Conservation (phyloP, 768 basidiomycete species). For the Asterophora lycoperdoides region DNA sequence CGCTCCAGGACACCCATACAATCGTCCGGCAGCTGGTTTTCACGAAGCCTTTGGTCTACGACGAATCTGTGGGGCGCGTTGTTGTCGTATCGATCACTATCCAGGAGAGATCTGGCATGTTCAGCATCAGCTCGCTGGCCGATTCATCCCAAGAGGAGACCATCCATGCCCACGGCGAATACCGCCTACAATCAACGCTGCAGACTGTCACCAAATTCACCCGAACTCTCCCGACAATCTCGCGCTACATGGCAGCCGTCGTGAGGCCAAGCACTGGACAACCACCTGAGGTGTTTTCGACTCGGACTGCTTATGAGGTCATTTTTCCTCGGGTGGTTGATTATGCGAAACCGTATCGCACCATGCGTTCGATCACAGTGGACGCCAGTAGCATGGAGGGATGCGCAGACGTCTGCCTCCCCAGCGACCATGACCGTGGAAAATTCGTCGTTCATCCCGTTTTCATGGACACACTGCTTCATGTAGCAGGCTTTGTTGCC, state of each 20-base stretch:
- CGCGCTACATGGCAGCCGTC: slow-evolving; percentile 30
- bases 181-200: slow-evolving; percentile 30
- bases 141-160: slow-evolving; percentile 28
- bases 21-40: slow-evolving; percentile 44
- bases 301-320: slow-evolving; percentile 56
- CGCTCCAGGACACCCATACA: slow-evolving; percentile 29
- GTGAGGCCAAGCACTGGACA: slow-evolving; percentile 20
- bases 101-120: slow-evolving; percentile 35
- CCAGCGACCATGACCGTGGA: slow-evolving; percentile 25
- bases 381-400: slow-evolving; percentile 45
- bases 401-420: slow-evolving; percentile 45
- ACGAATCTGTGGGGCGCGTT: slow-evolving; percentile 23
- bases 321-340: slow-evolving; percentile 68
- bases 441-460: slow-evolving; percentile 46
- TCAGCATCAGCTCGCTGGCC: slow-evolving; percentile 42
- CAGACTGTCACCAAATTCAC: slow-evolving; percentile 35
- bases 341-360: slow-evolving; percentile 55
- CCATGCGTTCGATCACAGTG: slow-evolving; percentile 52
- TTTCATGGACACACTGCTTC: slow-evolving; percentile 65
- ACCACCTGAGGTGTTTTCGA: slow-evolving; percentile 45
- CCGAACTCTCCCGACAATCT: slow-evolving; percentile 30
- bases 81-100: slow-evolving; percentile 39
- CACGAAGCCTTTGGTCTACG: slow-evolving; percentile 50
- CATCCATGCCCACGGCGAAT: slow-evolving; percentile 44
- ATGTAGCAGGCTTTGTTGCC: slow-evolving; percentile 65